These are phyloP conservation scores for Fraxinus albicans DNA, from an alignment of 305 asterid species.

Conservation along the genomic window DNA sequence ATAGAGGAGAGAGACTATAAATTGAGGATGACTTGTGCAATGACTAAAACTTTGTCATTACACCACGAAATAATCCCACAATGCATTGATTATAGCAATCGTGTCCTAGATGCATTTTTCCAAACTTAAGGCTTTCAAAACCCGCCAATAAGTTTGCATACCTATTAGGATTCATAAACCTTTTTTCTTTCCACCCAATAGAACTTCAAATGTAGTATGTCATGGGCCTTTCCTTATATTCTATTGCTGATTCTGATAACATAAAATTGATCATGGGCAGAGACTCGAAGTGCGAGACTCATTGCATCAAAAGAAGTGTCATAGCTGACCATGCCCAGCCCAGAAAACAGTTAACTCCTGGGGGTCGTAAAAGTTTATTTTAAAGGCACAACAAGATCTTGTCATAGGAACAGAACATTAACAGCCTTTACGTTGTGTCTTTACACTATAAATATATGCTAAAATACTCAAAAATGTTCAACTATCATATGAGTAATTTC, in stretches of 20 bases:
- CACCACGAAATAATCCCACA: background rate
- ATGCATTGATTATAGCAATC: background rate
- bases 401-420: background rate
- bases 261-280: background rate
- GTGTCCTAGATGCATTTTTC: background rate
- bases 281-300: background rate
- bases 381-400: background rate
- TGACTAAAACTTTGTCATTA: background rate
- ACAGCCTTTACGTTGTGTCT: background rate
- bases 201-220: background rate
- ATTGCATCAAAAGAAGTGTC: background rate
- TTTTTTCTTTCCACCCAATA: background rate
- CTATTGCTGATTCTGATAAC: background rate
- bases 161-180: background rate
- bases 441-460: background rate
- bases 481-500: background rate
- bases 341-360: background rate
- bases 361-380: background rate
- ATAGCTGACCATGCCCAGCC: background rate
- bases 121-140: background rate
- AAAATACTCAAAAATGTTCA: background rate
- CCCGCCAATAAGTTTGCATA: background rate
- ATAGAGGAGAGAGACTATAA: background rate
- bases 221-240: background rate
- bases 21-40: background rate